A percentile compares a stretch with the other conserved stretches of the same genome.
Evolutionary conservation across 139 green algal genomes (phyloP).

Genomic region (Axilococcus clingmanii): DNA sequence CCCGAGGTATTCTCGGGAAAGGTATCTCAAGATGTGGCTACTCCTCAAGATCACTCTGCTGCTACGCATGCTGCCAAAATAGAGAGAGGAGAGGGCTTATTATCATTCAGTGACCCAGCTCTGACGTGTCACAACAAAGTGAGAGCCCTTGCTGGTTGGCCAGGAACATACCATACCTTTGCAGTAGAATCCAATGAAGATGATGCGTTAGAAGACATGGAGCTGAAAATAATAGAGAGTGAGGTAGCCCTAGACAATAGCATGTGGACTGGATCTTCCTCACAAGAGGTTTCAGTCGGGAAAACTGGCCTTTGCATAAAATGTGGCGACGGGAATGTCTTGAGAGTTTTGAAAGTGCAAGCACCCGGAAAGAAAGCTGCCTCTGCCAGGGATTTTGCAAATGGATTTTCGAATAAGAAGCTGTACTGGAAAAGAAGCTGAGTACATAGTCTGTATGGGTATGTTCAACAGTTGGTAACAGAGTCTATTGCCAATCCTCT

Average conservation of each 20-base stretch:
- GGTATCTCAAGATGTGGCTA: constrained; percentile 6
- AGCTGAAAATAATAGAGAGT: constrained; percentile 37
- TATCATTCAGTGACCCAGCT: constrained; percentile 60
- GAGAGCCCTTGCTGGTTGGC: constrained; percentile 69
- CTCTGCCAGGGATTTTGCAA: constrained; percentile 46
- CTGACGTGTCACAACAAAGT: constrained; percentile 73
- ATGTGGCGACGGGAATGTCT: constrained; percentile 33
- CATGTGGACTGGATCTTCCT: not conserved
- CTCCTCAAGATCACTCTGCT: constrained; percentile 48
- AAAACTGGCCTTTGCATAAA: constrained; percentile 22
- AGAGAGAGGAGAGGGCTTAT: constrained; percentile 51
- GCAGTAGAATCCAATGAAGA: constrained; percentile 14
- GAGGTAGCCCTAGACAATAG: constrained; percentile 1
- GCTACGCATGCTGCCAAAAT: constrained; percentile 74
- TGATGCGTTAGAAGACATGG: constrained; percentile 1
- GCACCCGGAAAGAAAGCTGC: constrained; percentile 66
- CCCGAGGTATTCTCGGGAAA: constrained; percentile 47
- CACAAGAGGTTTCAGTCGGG: constrained; percentile 4
- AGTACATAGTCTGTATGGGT: no score
- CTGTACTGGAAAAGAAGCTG: constrained; percentile 36
- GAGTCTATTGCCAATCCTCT: no score
- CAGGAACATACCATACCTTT: constrained; percentile 52
- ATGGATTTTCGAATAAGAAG: constrained; percentile 56
- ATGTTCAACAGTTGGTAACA: no score
- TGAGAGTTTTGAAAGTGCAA: constrained; percentile 65